Evolutionary conservation across 1,284 basidiomycete genomes (phyloP), one percentile per base, ranked within the genome.

Genomic region (Malassezia restricta): DNA sequence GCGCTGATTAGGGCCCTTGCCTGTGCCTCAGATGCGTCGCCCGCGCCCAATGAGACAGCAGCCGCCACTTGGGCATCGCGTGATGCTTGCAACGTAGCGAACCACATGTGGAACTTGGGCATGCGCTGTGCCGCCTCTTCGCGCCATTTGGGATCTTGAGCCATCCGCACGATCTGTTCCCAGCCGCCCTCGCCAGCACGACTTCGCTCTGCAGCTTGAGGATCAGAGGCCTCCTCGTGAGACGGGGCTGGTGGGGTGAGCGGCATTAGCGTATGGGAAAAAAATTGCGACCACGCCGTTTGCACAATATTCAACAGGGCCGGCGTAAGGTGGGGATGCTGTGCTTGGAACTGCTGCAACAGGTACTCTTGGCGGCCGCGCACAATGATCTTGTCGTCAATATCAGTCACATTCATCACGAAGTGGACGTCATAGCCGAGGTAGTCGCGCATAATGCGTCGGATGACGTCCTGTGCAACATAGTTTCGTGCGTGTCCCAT

Each of bases 401-500:
- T 94, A 75, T 99, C 94, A 5, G 94, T 99, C 67, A 99, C 83
- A 76, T 99, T 99, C 90, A 95, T 95, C 52, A 98, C 92, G 74
- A 98, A 96, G 74, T 95, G 87, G 54, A 98, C 84, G 70, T 96
- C 87, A 73, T 94, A 98, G 41, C 86, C 86, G 76, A 98, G 95
- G 76, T 95, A 96, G 76, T 98, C 90, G 1, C 84, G 79, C 76
- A 98, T 79, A 57, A 99, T 89, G 47, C 94, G 79, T 50, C 94
- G 80, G 40, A 99, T 79, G 64, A 98, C 82, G 74, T 99, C 94
- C 75, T 98, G 92, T 0, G 94, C 90, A 40, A 98, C 86, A 77
- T 99, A 99, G 78, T 95, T 96, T 67, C 92, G 83, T 6, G 94
- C 94, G 77, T 99, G 94, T 4, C 94, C 94, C 88, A 99, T 92